phyloP scores from a whole-genome alignment of 176 grass and related monocot genomes.

The Phoenix dactylifera region DNA sequence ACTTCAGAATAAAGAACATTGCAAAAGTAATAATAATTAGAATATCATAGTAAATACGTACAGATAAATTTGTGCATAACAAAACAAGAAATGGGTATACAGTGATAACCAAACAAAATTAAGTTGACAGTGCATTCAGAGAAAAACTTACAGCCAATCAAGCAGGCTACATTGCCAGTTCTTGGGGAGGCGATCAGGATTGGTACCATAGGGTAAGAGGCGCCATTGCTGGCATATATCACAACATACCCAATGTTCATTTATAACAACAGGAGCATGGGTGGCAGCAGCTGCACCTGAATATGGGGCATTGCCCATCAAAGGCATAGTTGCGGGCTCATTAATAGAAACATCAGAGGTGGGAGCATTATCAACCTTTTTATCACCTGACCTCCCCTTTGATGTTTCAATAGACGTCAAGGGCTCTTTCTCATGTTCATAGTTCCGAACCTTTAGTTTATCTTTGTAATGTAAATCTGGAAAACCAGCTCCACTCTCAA shows the following conservation, averaged over 20 bases:
- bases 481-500: constrained; percentile 24
- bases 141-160: constrained; percentile 65
- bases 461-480: constrained; percentile 11
- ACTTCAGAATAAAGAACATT: too few relatives aligned
- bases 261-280: constrained; percentile 39
- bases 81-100: too few relatives aligned
- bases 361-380: constrained; percentile 17
- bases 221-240: constrained; percentile 72
- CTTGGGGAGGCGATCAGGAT: constrained; percentile 43
- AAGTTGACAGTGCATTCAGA: too few relatives aligned
- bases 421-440: constrained; percentile 20
- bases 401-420: constrained; percentile 22
- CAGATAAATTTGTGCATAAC: too few relatives aligned
- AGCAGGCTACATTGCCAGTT: constrained; percentile 58
- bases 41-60: too few relatives aligned
- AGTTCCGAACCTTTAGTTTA: constrained; percentile 31
- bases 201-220: constrained; percentile 60
- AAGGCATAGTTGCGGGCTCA: constrained; percentile 27
- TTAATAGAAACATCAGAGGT: constrained; percentile 14
- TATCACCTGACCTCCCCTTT: constrained; percentile 25
- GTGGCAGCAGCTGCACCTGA: constrained; percentile 11
- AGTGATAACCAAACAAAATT: too few relatives aligned
- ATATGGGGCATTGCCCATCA: constrained; percentile 8
- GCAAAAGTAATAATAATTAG: too few relatives aligned
- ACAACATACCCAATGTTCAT: constrained; percentile 62